Conservation (phyloP, 139 green algal genomes). For the Chlorella sp. region DNA sequence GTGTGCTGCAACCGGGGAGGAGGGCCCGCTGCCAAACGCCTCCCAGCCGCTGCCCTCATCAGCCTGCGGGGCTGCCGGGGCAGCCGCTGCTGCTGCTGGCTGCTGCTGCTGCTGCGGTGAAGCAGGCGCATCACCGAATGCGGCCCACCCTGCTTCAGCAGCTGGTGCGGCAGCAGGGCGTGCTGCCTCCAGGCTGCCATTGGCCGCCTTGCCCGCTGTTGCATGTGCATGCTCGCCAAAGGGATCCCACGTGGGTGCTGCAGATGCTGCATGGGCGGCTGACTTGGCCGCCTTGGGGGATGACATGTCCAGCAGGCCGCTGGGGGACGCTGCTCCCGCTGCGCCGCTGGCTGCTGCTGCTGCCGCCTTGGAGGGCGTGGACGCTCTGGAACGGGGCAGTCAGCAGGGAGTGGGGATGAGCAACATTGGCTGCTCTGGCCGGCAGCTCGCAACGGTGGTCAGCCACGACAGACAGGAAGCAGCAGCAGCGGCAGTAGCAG, state of each 20-base stretch:
- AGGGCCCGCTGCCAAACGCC: conserved; percentile 19
- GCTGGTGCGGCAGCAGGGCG: conserved; percentile 3
- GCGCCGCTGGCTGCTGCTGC: no score
- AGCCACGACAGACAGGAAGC: background rate
- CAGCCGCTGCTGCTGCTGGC: background rate
- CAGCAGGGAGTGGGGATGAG: background rate
- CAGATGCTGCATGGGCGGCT: background rate
- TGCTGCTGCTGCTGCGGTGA: background rate
- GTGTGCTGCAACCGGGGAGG: background rate
- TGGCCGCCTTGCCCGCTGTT: background rate
- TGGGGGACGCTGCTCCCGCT: background rate
- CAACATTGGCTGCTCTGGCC: background rate
- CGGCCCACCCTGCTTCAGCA: conserved; percentile 9
- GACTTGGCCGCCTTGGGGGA: conserved; percentile 20
- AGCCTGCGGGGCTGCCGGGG: background rate
- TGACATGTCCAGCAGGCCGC: conserved; percentile 9
- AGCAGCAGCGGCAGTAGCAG: background rate
- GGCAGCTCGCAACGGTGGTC: background rate
- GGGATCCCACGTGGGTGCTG: conserved; percentile 13
- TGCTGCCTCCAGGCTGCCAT: background rate
- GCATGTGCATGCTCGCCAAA: background rate
- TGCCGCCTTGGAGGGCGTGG: background rate
- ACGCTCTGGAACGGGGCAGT: background rate
- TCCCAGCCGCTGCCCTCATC: conserved; percentile 9
- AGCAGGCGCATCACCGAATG: conserved; percentile 18